phyloP scores from a whole-genome alignment of 1,284 basidiomycete species.

The Pseudozyma thailandica region DNA sequence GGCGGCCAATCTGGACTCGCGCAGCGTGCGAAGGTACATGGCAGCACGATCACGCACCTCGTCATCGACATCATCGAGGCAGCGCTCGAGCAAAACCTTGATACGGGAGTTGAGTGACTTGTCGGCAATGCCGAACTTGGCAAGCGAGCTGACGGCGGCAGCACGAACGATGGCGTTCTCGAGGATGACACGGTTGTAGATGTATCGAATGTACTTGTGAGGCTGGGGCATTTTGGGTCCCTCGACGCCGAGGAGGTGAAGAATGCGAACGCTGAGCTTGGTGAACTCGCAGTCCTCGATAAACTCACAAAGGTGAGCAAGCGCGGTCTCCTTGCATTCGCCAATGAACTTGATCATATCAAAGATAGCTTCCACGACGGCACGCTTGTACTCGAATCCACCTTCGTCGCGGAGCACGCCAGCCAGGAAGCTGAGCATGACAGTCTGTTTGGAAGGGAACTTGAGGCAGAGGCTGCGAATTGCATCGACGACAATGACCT shows the following conservation, averaged over 20 bases:
- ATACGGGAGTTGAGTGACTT: conserved; percentile 83
- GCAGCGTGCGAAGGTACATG: conserved; percentile 81
- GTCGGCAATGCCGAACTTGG: conserved; percentile 94
- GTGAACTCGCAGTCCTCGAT: conserved; percentile 99
- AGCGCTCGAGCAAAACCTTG: conserved; percentile 77
- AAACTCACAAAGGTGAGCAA: conserved; percentile 99
- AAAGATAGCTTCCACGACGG: conserved; percentile 98
- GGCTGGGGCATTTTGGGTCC: conserved; percentile 95
- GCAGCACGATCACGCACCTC: conserved; percentile 98
- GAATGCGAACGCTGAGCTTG: conserved; percentile 95
- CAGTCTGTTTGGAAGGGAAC: conserved; percentile 93
- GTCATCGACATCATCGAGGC: conserved; percentile 97
- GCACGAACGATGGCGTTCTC: conserved; percentile 98
- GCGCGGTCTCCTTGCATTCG: conserved; percentile 86
- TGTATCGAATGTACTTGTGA: conserved; percentile 98
- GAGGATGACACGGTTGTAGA: conserved; percentile 98
- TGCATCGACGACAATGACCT: conserved; percentile 98
- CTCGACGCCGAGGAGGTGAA: conserved; percentile 93
- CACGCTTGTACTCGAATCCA: conserved; percentile 99
- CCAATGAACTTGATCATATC: conserved; percentile 99
- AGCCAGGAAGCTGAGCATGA: conserved; percentile 72
- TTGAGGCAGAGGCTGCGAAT: conserved; percentile 98
- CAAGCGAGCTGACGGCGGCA: conserved; percentile 91
- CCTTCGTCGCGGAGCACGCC: conserved; percentile 76
- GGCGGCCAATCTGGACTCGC: conserved; percentile 82